Evolutionary conservation across 805 yeast genomes (phyloP).

Genomic region (Barnettozyma vustinii): DNA sequence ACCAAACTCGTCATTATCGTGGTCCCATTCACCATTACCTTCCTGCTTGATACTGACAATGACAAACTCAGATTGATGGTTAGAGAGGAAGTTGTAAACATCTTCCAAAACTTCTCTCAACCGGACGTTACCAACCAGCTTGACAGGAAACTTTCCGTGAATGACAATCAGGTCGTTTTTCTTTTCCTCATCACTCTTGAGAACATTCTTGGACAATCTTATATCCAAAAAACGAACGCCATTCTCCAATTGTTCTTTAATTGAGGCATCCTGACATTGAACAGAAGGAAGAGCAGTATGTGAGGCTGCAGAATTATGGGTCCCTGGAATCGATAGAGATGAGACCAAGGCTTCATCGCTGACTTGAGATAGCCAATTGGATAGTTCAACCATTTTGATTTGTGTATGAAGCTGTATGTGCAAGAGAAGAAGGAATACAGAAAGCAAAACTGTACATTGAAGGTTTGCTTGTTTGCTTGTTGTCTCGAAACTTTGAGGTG

Average conservation of each 20-base stretch:
- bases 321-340: constrained; percentile 67
- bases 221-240: constrained; percentile 77
- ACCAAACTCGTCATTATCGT: constrained; percentile 58
- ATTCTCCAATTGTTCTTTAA: constrained; percentile 56
- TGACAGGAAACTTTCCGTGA: constrained; percentile 75
- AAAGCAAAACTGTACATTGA: no score
- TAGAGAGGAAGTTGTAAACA: constrained; percentile 50
- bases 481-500: background rate
- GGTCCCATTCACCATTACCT: constrained; percentile 63
- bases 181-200: constrained; percentile 40
- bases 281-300: constrained; percentile 69
- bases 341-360: constrained; percentile 47
- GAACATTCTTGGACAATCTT: constrained; percentile 53
- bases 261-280: constrained; percentile 62
- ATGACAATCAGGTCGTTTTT: constrained; percentile 55
- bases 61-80: constrained; percentile 53
- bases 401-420: background rate
- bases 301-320: constrained; percentile 77
- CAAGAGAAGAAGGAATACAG: background rate
- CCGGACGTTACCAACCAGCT: constrained; percentile 49
- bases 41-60: constrained; percentile 69
- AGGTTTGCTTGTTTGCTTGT: background rate
- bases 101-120: constrained; percentile 49
- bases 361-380: constrained; percentile 49
- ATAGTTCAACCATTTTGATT: constrained; percentile 21